Percentiles rank a stretch among this genome's conserved stretches.
These are phyloP conservation scores for Agapanthus africanus DNA, from an alignment of 106 monocot species.

Conservation along the genomic window DNA sequence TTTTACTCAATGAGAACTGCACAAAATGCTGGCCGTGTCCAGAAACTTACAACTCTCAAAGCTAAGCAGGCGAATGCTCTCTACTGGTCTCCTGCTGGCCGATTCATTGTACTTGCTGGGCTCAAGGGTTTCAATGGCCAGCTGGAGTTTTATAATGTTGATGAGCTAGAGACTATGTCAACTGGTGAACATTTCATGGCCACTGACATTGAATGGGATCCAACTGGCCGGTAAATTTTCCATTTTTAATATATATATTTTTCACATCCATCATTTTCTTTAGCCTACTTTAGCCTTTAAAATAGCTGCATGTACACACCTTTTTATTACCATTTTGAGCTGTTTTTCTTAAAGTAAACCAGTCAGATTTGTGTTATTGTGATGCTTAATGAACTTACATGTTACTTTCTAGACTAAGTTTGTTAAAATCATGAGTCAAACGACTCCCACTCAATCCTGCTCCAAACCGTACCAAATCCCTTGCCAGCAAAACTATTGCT, in stretches of 20 bases:
- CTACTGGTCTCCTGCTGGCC: slow-evolving; percentile 86
- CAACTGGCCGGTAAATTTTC: slow-evolving; percentile 62
- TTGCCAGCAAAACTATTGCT: neutral
- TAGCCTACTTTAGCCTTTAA: neutral
- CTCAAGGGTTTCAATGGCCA: slow-evolving; percentile 92
- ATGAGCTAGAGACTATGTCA: slow-evolving; percentile 92
- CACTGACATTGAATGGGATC: slow-evolving; percentile 94
- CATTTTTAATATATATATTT: neutral
- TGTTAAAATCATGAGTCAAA: too few species aligned
- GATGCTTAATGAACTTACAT: neutral
- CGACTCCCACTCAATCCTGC: too few species aligned
- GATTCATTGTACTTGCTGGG: slow-evolving; percentile 75
- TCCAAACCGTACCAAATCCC: neutral
- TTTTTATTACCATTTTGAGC: neutral
- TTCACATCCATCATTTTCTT: neutral
- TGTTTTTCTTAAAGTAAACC: neutral
- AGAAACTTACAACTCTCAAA: slow-evolving; percentile 87
- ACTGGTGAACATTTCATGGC: slow-evolving; percentile 93
- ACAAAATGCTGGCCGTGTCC: slow-evolving; percentile 52
- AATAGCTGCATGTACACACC: neutral
- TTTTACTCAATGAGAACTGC: slow-evolving; percentile 83
- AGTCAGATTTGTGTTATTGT: neutral
- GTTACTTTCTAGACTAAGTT: too few species aligned
- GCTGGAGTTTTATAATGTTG: slow-evolving; percentile 90
- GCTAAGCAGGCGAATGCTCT: slow-evolving; percentile 86